Base-by-base conservation (phyloP, 306 rosid genomes). In the Inga leiocalycina region DNA sequence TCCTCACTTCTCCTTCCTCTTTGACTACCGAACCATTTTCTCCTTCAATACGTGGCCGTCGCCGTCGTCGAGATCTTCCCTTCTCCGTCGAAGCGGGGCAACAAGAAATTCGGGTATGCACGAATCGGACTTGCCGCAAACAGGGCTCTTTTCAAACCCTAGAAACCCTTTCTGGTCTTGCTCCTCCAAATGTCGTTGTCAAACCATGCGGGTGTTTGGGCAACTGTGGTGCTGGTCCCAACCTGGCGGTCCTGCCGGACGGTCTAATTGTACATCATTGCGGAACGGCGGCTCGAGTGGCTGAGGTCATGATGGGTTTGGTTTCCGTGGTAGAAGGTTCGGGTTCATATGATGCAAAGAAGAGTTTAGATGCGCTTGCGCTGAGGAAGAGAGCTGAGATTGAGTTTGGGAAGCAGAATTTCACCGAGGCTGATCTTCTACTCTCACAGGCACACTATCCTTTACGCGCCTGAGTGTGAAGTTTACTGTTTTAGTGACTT, bases 91-190 rank as follows among this genome's bases (percentile, higher is more conserved):
- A 71, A 74, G 81, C 90, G 3, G 71, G 41, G 39, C 49, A 70
- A 30, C 71, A 74, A 61, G 98, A 93, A 85, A 87, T 95, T 77
- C 89, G 94, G 19, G 97, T 95, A 3, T 95, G 98, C 87, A 90
- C 96, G 19, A 95, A 93, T 87, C 93, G 97, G 32, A 88, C 88
- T 48, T 93, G 97, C 89, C 96, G 98, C 4, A 88, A 81, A 46
- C 98, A 93, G 75, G 98, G 98, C 12, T 93, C 98, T 17, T 78
- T 92, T 67, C 91, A 91, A 81, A 90, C 94, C 73, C 91, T 95
- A 10, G 93, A 92, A 76, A 89, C 88, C 54, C 90, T 95, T 80
- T 79, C 81, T 68, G 88, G 83, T 39, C 85, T 95, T 5, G 92
- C 96, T 61, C 95, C 97, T 39, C 91, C 96, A 0, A 84, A 81